phyloP scores from a whole-genome alignment of 1,139 yeast species.

The Saccharomyces hybrid region DNA sequence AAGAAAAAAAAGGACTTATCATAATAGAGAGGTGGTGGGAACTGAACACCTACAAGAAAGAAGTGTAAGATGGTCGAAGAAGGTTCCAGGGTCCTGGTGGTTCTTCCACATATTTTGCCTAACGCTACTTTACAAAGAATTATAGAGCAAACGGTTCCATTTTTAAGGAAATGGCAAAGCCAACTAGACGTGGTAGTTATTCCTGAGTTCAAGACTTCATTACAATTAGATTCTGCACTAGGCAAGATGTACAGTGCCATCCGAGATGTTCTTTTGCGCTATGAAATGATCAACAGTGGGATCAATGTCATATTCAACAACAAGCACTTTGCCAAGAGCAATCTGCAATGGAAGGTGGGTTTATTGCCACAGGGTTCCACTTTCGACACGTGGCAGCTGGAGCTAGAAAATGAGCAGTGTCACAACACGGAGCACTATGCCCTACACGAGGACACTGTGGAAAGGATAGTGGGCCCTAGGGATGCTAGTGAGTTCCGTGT shows the following conservation, averaged over 20 bases:
- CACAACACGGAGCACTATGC: background rate
- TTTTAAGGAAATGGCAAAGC: background rate
- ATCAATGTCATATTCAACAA: slow-evolving; percentile 14
- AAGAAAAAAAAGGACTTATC: background rate
- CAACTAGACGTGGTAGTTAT: slow-evolving; percentile 20
- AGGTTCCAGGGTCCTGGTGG: background rate
- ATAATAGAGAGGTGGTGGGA: background rate
- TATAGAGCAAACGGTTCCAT: background rate
- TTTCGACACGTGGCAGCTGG: background rate
- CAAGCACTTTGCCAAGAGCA: slow-evolving; percentile 6
- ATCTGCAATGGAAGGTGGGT: slow-evolving; percentile 14
- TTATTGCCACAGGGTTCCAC: background rate
- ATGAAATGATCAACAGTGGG: background rate
- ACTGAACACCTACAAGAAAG: background rate
- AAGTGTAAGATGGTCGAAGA: background rate
- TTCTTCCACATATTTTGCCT: background rate
- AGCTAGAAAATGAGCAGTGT: background rate
- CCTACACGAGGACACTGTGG: background rate
- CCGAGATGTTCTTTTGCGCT: slow-evolving; percentile 20
- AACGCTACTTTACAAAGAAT: background rate
- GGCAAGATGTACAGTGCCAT: slow-evolving; percentile 25
- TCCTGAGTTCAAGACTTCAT: slow-evolving; percentile 16
- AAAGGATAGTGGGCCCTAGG: background rate
- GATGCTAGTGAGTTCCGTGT: slow-evolving; percentile 31
- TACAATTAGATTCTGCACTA: slow-evolving; percentile 22